Percentiles rank a stretch among this genome's conserved stretches.
phyloP scores from a whole-genome alignment of 345 rosid genomes.

The Eucalyptus leucophloia region DNA sequence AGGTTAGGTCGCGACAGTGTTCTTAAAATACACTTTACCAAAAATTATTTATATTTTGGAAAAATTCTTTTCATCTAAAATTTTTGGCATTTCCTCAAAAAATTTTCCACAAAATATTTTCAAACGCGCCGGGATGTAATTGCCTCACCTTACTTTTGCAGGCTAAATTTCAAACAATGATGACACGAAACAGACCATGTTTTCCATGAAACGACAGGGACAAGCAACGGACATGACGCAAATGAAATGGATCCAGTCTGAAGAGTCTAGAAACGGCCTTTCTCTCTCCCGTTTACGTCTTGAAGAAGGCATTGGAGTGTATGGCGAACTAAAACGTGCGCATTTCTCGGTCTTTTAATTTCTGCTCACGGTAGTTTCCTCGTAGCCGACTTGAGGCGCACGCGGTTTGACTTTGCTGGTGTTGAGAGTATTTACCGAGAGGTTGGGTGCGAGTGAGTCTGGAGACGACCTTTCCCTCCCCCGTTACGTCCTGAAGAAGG shows the following conservation, averaged over 20 bases:
- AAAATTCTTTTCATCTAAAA: too few relatives aligned
- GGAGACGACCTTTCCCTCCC: neutral
- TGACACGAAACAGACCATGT: neutral
- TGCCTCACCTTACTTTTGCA: neutral
- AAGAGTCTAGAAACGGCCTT: neutral
- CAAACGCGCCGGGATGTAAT: neutral
- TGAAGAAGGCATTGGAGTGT: neutral
- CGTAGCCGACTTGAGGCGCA: neutral
- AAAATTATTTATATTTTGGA: too few relatives aligned
- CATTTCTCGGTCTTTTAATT: neutral
- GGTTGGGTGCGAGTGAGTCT: neutral
- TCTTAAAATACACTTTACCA: too few relatives aligned
- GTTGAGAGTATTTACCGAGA: neutral
- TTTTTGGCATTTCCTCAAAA: too few relatives aligned
- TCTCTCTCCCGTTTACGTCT: neutral
- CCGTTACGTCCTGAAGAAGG: neutral
- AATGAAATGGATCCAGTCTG: neutral
- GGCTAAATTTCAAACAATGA: neutral
- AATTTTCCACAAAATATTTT: too few relatives aligned
- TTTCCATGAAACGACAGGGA: neutral
- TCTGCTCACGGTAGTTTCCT: neutral
- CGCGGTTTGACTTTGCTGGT: neutral
- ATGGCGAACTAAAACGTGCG: neutral
- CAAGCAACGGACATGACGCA: neutral
- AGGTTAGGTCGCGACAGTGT: accelerated